These are phyloP conservation scores for Cryphonectria radicalis DNA, from an alignment of 2,329 filamentous ascomycete genomes.

Conservation along the genomic window DNA sequence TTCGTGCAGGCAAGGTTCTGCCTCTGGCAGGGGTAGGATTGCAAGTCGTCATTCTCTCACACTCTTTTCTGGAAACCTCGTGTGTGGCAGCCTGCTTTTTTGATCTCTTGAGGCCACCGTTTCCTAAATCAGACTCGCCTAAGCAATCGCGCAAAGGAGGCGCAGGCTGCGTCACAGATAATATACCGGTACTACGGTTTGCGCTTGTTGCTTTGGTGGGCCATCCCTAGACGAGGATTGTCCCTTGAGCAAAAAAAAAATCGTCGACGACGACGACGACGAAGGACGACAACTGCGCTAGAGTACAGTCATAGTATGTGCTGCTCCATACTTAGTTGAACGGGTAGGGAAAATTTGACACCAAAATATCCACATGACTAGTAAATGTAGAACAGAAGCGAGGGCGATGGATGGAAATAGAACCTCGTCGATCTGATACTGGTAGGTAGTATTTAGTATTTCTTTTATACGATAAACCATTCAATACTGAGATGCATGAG, in stretches of 20 bases:
- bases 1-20: neutral
- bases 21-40: neutral
- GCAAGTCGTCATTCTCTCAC: neutral
- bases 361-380: constrained; percentile 1
- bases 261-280: neutral
- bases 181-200: neutral
- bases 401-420: constrained; percentile 3
- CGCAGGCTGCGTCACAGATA: constrained; percentile 9
- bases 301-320: neutral
- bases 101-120: neutral
- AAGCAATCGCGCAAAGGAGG: neutral
- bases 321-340: neutral
- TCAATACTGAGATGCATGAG: neutral
- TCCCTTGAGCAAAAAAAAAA: neutral
- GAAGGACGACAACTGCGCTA: neutral
- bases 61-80: neutral
- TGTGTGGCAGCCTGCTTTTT: constrained; percentile 17
- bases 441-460: too few species aligned
- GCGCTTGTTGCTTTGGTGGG: constrained; percentile 2
- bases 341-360: constrained; percentile 4
- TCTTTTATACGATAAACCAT: neutral
- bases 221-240: neutral
- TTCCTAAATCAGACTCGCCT: neutral
- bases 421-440: neutral
- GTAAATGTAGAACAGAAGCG: neutral